Percentiles rank a stretch among this genome's conserved stretches.
Conservation (phyloP, 2,329 filamentous ascomycete genomes). For the Xenosphaeropsis pyriputrescens region DNA sequence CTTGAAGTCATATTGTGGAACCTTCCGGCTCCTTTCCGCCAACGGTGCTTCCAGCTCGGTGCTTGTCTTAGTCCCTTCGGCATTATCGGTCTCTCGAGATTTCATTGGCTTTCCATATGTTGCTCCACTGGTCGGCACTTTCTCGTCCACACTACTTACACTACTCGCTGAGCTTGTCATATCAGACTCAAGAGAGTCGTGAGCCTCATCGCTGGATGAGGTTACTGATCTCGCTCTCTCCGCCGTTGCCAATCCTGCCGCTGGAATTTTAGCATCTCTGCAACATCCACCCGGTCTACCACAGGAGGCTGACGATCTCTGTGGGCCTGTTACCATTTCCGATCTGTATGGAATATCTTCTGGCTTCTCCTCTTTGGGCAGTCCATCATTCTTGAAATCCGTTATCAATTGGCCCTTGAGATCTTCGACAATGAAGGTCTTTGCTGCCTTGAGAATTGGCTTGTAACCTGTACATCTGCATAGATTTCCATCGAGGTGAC, state of each 20-base stretch:
- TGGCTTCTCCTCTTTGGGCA: conserved; percentile 12
- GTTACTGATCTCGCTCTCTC: background rate
- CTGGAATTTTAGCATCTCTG: conserved; percentile 31
- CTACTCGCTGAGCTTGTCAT: conserved; percentile 9
- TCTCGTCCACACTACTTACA: conserved; percentile 17
- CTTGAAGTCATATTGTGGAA: conserved; percentile 41
- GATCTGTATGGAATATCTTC: conserved; percentile 8
- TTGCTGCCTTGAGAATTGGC: conserved; percentile 81
- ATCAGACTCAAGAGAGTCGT: background rate
- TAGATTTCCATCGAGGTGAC: conserved; percentile 81
- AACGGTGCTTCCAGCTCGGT: conserved; percentile 5
- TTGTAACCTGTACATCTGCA: conserved; percentile 91
- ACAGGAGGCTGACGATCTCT: conserved; percentile 7
- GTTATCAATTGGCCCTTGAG: conserved; percentile 27
- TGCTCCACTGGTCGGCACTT: conserved; percentile 5
- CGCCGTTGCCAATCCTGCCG: background rate
- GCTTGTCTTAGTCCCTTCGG: conserved; percentile 6
- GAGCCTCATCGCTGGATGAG: background rate
- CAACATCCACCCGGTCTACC: conserved; percentile 43
- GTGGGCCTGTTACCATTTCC: conserved; percentile 4
- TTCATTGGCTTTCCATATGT: conserved; percentile 10
- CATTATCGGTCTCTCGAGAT: conserved; percentile 5
- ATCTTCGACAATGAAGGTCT: conserved; percentile 52
- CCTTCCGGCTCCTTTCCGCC: conserved; percentile 3
- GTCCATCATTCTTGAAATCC: conserved; percentile 43